A percentile compares a stretch with the other conserved stretches of the same genome.
Evolutionary conservation across 1,139 yeast genomes (phyloP).

Genomic region (Magnusiomyces ingens): DNA sequence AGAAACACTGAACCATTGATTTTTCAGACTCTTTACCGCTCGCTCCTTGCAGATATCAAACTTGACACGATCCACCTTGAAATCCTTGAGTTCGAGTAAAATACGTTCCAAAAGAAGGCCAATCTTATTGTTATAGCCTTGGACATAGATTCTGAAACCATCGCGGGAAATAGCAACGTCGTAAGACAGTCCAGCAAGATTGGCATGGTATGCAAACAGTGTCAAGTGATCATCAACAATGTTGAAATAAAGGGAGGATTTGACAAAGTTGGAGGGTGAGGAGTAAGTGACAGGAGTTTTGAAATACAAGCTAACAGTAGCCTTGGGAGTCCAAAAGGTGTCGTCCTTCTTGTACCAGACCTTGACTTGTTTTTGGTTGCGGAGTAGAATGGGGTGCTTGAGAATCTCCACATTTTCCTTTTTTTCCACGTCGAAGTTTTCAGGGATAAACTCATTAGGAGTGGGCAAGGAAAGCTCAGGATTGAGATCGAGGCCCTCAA

Average conservation of each 20-base stretch:
- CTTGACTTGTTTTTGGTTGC: constrained; percentile 38
- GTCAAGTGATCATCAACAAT: constrained; percentile 68
- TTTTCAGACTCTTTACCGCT: constrained; percentile 53
- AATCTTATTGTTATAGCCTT: constrained; percentile 82
- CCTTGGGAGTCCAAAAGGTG: constrained; percentile 82
- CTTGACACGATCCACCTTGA: constrained; percentile 47
- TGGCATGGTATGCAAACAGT: constrained; percentile 76
- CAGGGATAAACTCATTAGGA: constrained; percentile 73
- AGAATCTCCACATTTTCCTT: constrained; percentile 36
- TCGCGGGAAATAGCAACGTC: constrained; percentile 55
- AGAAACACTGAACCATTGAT: constrained; percentile 70
- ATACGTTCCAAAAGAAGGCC: constrained; percentile 55
- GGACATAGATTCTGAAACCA: constrained; percentile 60
- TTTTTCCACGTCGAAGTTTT: constrained; percentile 56
- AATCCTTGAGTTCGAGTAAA: constrained; percentile 45
- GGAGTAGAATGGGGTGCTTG: constrained; percentile 45
- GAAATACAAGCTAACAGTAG: constrained; percentile 56
- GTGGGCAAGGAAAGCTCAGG: constrained; percentile 53
- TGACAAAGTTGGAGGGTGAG: constrained; percentile 50
- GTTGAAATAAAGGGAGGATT: constrained; percentile 58
- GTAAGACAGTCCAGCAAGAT: constrained; percentile 68
- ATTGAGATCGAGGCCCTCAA: constrained; percentile 33
- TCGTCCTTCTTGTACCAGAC: constrained; percentile 93
- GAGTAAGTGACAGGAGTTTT: constrained; percentile 56
- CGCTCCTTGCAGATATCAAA: constrained; percentile 65